A percentile compares a stretch with the other conserved stretches of the same genome.
Conservation (phyloP, 2,329 filamentous ascomycete genomes). For the Cladosporium halotolerans region DNA sequence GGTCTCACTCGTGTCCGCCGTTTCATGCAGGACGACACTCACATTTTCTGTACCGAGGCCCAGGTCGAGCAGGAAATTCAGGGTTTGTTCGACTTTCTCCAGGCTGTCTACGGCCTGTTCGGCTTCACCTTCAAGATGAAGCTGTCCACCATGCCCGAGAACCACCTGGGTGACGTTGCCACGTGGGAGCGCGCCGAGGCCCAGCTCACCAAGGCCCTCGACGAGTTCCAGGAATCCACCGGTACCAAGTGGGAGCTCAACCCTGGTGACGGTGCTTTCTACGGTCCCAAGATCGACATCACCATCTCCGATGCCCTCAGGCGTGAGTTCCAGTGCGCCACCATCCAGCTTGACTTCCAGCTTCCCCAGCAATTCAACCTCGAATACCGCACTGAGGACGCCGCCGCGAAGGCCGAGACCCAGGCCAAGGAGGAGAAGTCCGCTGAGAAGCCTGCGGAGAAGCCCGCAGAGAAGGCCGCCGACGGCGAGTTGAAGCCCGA, state of each 20-base stretch:
- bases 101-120: constrained; percentile 71
- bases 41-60: constrained; percentile 87
- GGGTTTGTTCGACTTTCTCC: constrained; percentile 79
- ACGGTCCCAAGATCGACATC: constrained; percentile 97
- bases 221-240: constrained; percentile 61
- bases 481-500: constrained; percentile 28
- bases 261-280: constrained; percentile 93
- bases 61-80: constrained; percentile 73
- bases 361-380: constrained; percentile 79
- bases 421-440: constrained; percentile 5
- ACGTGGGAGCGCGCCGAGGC: constrained; percentile 86
- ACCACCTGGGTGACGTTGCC: constrained; percentile 76
- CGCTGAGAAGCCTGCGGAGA: constrained; percentile 16
- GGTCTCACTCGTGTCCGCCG: constrained; percentile 87
- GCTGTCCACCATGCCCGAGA: constrained; percentile 84
- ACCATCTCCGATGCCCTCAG: constrained; percentile 83
- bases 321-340: constrained; percentile 83
- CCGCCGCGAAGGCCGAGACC: constrained; percentile 36
- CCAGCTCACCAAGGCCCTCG: constrained; percentile 70
- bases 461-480: constrained; percentile 32
- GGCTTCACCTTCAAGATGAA: constrained; percentile 91
- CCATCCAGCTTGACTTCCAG: constrained; percentile 91
- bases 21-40: constrained; percentile 94
- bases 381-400: constrained; percentile 72
- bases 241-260: constrained; percentile 81